These are phyloP conservation scores for Verticillium tricorpus DNA, from an alignment of 2,329 filamentous ascomycete species.

Conservation along the genomic window DNA sequence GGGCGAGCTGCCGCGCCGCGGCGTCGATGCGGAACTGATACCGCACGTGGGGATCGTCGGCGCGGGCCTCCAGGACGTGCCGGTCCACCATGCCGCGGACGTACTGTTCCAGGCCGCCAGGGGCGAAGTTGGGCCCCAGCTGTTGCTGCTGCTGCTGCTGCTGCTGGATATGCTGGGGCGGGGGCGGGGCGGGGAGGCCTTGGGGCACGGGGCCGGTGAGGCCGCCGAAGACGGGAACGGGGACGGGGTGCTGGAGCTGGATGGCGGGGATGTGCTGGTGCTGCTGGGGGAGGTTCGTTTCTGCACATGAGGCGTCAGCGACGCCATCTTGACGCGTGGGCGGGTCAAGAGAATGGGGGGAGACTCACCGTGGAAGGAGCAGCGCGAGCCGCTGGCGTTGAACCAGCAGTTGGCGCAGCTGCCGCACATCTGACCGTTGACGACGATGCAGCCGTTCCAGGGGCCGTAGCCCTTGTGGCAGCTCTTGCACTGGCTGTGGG, in stretches of 20 bases:
- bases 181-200: slow-evolving; percentile 20
- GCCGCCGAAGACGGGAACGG: slow-evolving; percentile 21
- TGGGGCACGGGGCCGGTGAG: slow-evolving; percentile 21
- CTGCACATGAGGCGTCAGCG: slow-evolving; percentile 18
- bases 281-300: slow-evolving; percentile 38
- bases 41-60: slow-evolving; percentile 37
- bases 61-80: slow-evolving; percentile 40
- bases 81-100: slow-evolving; percentile 39
- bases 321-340: neutral
- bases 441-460: slow-evolving; percentile 55
- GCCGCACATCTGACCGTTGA: slow-evolving; percentile 56
- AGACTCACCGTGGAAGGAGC: slow-evolving; percentile 54
- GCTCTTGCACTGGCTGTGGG: slow-evolving; percentile 50
- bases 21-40: slow-evolving; percentile 48
- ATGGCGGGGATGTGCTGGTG: slow-evolving; percentile 25
- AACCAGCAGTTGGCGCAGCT: slow-evolving; percentile 62
- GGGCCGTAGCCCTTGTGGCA: slow-evolving; percentile 57
- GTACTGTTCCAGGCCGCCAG: slow-evolving; percentile 13
- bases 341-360: neutral
- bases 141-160: slow-evolving; percentile 1
- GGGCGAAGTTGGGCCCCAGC: slow-evolving; percentile 8
- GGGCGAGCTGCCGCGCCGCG: slow-evolving; percentile 49
- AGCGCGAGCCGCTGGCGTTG: slow-evolving; percentile 55
- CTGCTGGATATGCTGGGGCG: slow-evolving; percentile 5
- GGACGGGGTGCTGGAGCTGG: slow-evolving; percentile 21